phyloP scores from a whole-genome alignment of 192 early-diverging fungal species.

The Backusella tuberculispora region DNA sequence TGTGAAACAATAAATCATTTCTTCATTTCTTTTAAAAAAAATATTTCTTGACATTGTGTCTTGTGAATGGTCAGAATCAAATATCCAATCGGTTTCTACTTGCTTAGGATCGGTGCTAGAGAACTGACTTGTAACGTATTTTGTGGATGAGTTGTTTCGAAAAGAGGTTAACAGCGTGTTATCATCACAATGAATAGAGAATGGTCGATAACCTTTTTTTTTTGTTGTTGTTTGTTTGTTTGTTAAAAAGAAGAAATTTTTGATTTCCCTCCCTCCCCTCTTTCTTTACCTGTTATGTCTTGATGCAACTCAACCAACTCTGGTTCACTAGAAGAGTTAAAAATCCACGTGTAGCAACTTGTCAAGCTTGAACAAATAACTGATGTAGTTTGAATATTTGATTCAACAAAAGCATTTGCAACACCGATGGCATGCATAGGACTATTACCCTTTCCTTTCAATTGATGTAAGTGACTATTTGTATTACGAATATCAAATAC shows the following conservation, averaged over 20 bases:
- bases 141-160: conserved; percentile 11
- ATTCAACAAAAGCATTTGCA: background rate
- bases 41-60: background rate
- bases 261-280: background rate
- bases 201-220: background rate
- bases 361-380: conserved; percentile 6
- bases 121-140: background rate
- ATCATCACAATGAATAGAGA: background rate
- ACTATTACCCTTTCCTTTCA: background rate
- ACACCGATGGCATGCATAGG: background rate
- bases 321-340: background rate
- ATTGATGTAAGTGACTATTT: background rate
- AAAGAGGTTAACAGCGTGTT: background rate
- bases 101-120: conserved; percentile 8
- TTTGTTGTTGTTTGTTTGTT: background rate
- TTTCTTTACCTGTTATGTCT: background rate
- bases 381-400: background rate
- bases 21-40: background rate
- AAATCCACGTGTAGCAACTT: background rate
- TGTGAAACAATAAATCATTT: background rate
- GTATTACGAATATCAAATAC: conserved; percentile 35
- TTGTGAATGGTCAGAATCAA: background rate
- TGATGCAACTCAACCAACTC: background rate
- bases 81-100: background rate
- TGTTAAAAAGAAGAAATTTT: background rate